Conservation (phyloP, 345 rosid species). For the Trapa bicornis region DNA sequence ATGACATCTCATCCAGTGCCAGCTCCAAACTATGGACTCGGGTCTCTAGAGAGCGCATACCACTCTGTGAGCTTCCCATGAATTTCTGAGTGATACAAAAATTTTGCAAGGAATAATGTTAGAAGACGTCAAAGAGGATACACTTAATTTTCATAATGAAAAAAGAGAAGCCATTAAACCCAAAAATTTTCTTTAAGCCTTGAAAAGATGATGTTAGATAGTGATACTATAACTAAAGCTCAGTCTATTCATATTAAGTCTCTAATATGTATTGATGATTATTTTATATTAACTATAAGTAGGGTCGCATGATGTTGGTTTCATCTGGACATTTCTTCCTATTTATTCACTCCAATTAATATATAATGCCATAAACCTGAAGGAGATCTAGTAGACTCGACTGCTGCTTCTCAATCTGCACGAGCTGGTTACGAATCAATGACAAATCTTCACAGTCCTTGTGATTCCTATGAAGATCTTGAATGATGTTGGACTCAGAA, state of each 20-base stretch:
- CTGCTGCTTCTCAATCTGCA: conserved; percentile 91
- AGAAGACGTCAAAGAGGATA: background rate
- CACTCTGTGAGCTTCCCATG: conserved; percentile 70
- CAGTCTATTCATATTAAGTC: too few relatives aligned
- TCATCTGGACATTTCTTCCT: too few relatives aligned
- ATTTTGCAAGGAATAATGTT: background rate
- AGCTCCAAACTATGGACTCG: conserved; percentile 81
- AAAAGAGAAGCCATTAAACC: background rate
- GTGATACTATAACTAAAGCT: too few relatives aligned
- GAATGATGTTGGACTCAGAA: conserved; percentile 22
- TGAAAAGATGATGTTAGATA: background rate
- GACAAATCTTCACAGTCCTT: conserved; percentile 66
- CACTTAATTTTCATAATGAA: background rate
- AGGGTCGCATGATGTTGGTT: too few relatives aligned
- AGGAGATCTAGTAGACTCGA: conserved; percentile 76
- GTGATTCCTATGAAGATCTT: conserved; percentile 46
- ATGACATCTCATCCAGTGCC: conserved; percentile 87
- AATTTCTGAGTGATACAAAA: conserved; percentile 34
- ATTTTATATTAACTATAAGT: too few relatives aligned
- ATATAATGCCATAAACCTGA: conserved; percentile 43
- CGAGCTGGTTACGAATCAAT: conserved; percentile 65
- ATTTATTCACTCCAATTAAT: background rate
- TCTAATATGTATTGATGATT: too few relatives aligned
- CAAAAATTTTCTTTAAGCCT: background rate
- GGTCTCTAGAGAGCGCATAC: conserved; percentile 72